Percentiles rank a stretch among this genome's conserved stretches.
These are phyloP conservation scores for Asterophora parasitica DNA, from an alignment of 768 basidiomycete species.

Conservation along the genomic window DNA sequence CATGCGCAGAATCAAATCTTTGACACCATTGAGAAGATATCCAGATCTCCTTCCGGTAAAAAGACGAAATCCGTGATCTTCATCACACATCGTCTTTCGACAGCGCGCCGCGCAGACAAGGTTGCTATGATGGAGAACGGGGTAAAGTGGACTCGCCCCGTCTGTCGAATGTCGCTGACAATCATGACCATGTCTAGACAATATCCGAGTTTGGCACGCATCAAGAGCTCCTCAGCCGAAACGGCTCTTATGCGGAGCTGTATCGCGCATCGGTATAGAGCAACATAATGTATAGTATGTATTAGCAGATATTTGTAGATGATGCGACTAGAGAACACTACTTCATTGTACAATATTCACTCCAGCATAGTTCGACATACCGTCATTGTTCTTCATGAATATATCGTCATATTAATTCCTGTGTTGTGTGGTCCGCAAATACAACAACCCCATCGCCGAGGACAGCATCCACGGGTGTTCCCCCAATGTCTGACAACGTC, in stretches of 20 bases:
- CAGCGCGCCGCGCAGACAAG: constrained; percentile 80
- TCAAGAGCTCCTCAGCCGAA: constrained; percentile 53
- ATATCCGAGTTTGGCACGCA: constrained; percentile 77
- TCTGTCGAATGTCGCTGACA: constrained; percentile 8
- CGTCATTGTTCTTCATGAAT: background rate
- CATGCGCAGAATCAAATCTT: constrained; percentile 78
- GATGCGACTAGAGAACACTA: constrained; percentile 9
- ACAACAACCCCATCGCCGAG: constrained; percentile 59
- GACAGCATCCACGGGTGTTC: constrained; percentile 60
- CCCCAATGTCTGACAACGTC: constrained; percentile 35
- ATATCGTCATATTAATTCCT: constrained; percentile 34
- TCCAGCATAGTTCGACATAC: background rate
- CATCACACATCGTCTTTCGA: constrained; percentile 79
- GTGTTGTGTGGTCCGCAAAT: constrained; percentile 59
- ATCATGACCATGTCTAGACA: constrained; percentile 36
- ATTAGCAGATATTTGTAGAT: constrained; percentile 11
- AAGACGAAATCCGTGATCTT: constrained; percentile 71
- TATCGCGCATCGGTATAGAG: constrained; percentile 63
- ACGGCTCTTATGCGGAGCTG: constrained; percentile 63
- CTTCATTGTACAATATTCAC: constrained; percentile 11
- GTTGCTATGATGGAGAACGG: constrained; percentile 84
- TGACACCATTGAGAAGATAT: constrained; percentile 65
- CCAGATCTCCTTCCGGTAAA: constrained; percentile 52
- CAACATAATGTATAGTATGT: constrained; percentile 10
- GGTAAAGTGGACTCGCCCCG: constrained; percentile 27